phyloP scores from a whole-genome alignment of 805 yeast genomes.

The Myxozyma neotropica region DNA sequence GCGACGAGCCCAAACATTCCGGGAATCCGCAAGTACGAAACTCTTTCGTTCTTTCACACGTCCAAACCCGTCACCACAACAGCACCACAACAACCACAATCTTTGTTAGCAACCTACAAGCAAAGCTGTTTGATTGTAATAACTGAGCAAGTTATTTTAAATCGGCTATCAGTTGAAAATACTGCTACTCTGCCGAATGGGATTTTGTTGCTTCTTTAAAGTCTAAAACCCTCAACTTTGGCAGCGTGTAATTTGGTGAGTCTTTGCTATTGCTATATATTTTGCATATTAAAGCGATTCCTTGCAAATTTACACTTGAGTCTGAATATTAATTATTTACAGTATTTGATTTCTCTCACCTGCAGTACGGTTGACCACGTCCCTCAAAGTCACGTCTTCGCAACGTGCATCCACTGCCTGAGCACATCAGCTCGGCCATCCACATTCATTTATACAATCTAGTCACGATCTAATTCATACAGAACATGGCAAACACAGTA shows the following conservation, averaged over 20 bases:
- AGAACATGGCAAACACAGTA: conserved; percentile 25
- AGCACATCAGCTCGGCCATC: too few species aligned
- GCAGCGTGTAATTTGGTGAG: background rate
- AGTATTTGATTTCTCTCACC: too few species aligned
- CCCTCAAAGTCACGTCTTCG: too few species aligned
- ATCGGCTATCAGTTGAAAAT: too few species aligned
- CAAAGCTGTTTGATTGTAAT: too few species aligned
- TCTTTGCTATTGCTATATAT: background rate
- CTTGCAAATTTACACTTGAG: too few species aligned
- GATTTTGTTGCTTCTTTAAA: background rate
- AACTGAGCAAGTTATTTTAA: too few species aligned
- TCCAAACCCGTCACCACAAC: background rate
- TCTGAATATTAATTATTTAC: too few species aligned
- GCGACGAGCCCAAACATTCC: conserved; percentile 21
- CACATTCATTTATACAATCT: too few species aligned
- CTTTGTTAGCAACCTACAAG: background rate
- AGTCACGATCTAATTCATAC: background rate
- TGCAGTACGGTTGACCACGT: too few species aligned
- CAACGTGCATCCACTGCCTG: too few species aligned
- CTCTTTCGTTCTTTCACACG: conserved; percentile 2
- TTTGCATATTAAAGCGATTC: background rate
- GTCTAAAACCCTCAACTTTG: conserved; percentile 2
- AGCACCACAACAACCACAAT: background rate
- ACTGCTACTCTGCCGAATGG: background rate
- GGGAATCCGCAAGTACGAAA: background rate